phyloP scores from a whole-genome alignment of 768 basidiomycete species.

The Podaxis carcinomalis region DNA sequence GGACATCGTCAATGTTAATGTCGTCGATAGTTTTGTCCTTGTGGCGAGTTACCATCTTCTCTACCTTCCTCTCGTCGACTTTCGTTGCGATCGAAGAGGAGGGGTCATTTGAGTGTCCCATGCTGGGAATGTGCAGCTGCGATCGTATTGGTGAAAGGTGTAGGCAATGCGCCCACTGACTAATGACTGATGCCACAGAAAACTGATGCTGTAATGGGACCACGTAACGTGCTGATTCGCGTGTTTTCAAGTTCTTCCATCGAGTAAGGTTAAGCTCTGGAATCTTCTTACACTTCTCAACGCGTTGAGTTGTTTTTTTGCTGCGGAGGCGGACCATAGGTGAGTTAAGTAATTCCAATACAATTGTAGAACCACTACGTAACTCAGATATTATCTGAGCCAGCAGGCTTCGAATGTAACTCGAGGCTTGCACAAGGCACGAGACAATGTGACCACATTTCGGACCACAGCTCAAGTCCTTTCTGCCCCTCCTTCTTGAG shows the following conservation, averaged over 20 bases:
- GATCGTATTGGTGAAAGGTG: too few relatives aligned
- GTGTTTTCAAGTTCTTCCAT: neutral
- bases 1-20: conserved; percentile 1
- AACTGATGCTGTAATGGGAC: neutral
- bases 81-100: neutral
- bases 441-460: too few relatives aligned
- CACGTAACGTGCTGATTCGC: neutral
- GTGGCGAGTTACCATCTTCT: neutral
- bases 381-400: too few relatives aligned
- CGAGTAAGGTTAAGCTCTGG: neutral
- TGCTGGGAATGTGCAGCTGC: neutral
- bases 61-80: neutral
- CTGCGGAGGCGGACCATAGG: too few relatives aligned
- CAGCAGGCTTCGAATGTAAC: too few relatives aligned
- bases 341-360: too few relatives aligned
- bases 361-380: too few relatives aligned
- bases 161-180: too few relatives aligned
- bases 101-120: neutral
- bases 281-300: conserved; percentile 6
- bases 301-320: too few relatives aligned
- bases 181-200: neutral
- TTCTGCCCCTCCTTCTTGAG: too few relatives aligned
- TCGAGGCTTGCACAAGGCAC: too few relatives aligned
- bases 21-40: neutral
- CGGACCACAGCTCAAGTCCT: too few relatives aligned